Percentiles rank a stretch among this genome's conserved stretches.
Conservation (phyloP, 306 rosid genomes). For the Prosopis cineraria region DNA sequence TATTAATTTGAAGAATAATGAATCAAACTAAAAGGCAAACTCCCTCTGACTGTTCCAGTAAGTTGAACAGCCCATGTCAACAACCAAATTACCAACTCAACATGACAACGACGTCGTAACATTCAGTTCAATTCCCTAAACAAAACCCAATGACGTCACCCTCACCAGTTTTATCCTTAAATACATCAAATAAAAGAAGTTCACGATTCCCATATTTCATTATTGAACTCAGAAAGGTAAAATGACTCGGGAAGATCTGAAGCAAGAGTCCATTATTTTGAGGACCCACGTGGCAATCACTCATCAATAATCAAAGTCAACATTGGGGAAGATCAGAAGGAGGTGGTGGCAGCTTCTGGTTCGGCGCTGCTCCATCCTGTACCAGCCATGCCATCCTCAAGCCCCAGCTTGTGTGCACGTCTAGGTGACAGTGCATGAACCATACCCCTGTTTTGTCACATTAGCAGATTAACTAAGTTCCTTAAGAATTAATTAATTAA, state of each 20-base stretch:
- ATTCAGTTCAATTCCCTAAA: background rate
- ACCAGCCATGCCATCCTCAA: slow-evolving; percentile 87
- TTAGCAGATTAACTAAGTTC: too few relatives aligned
- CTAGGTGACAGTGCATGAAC: slow-evolving; percentile 94
- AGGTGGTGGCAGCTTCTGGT: slow-evolving; percentile 82
- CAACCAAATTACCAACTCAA: slow-evolving; percentile 37
- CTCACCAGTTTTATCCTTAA: slow-evolving; percentile 23
- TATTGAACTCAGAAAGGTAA: background rate
- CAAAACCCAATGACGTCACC: slow-evolving; percentile 25
- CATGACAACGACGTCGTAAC: slow-evolving; percentile 38
- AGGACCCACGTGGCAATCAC: slow-evolving; percentile 20
- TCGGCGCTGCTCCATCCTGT: slow-evolving; percentile 57
- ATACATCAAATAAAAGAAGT: slow-evolving; percentile 35
- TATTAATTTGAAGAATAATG: background rate
- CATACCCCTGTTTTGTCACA: slow-evolving; percentile 66
- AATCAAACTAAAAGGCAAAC: slow-evolving; percentile 17
- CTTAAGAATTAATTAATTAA: background rate
- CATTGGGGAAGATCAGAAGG: slow-evolving; percentile 85
- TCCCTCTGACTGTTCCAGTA: slow-evolving; percentile 32
- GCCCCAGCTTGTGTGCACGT: slow-evolving; percentile 92
- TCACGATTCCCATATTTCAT: background rate
- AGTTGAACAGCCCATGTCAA: slow-evolving; percentile 35
- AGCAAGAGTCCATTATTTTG: slow-evolving; percentile 4
- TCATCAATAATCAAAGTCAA: slow-evolving; percentile 43
- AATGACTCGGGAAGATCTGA: background rate